A percentile compares a stretch with the other conserved stretches of the same genome.
These are phyloP conservation scores for Didymella pomorum DNA, from an alignment of 2,329 filamentous ascomycete genomes.

Conservation along the genomic window DNA sequence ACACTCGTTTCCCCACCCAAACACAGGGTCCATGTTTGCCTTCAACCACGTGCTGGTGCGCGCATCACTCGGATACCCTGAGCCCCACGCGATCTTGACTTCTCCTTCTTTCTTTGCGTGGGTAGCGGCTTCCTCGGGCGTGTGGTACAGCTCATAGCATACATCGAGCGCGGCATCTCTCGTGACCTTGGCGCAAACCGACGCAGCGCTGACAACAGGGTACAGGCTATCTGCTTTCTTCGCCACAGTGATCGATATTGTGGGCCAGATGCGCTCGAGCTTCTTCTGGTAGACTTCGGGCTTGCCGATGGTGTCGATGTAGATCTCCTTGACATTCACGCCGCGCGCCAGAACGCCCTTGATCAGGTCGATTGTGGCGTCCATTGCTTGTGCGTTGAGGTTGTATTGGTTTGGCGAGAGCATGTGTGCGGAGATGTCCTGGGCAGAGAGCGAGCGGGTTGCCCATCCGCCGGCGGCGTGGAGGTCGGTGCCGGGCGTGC, in stretches of 20 bases:
- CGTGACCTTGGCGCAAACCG: constrained; percentile 95
- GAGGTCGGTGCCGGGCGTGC: constrained; percentile 67
- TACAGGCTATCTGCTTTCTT: constrained; percentile 91
- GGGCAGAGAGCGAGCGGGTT: constrained; percentile 78
- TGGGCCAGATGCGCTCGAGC: constrained; percentile 84
- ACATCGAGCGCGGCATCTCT: constrained; percentile 87
- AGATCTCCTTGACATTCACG: constrained; percentile 87
- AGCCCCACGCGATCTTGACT: constrained; percentile 73
- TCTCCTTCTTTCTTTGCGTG: constrained; percentile 38
- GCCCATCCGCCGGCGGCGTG: constrained; percentile 81
- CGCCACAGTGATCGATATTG: constrained; percentile 59
- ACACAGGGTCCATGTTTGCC: constrained; percentile 87
- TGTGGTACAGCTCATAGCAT: constrained; percentile 66
- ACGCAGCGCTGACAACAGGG: constrained; percentile 91
- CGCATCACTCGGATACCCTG: constrained; percentile 89
- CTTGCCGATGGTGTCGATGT: constrained; percentile 91
- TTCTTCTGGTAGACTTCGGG: constrained; percentile 84
- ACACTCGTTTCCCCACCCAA: constrained; percentile 94
- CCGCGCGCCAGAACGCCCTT: constrained; percentile 76
- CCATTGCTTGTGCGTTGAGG: constrained; percentile 94
- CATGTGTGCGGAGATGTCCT: constrained; percentile 83
- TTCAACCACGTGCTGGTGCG: constrained; percentile 83
- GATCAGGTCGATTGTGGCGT: constrained; percentile 86
- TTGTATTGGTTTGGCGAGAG: constrained; percentile 76
- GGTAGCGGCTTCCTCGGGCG: constrained; percentile 37